Conservation (phyloP, 768 basidiomycete species). For the Agaricus bisporus region DNA sequence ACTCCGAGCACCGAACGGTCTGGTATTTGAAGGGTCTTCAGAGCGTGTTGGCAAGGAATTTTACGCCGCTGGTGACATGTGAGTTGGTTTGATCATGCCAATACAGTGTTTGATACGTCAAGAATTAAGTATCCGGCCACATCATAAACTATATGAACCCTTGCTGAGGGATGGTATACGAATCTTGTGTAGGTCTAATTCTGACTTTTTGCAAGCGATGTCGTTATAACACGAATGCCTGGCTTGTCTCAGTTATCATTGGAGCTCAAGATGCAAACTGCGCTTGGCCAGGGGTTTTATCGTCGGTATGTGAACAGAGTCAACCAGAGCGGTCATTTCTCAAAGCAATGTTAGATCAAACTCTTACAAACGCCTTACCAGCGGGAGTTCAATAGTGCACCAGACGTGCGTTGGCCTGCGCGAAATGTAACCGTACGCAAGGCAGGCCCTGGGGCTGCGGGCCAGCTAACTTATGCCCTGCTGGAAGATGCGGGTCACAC, state of each 20-base stretch:
- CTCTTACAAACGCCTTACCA: constrained; percentile 21
- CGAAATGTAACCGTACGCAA: constrained; percentile 20
- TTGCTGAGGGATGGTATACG: constrained; percentile 23
- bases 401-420: constrained; percentile 23
- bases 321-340: background rate
- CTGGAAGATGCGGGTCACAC: constrained; percentile 26
- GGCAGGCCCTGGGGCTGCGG: constrained; percentile 24
- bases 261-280: constrained; percentile 24
- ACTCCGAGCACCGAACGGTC: constrained; percentile 14
- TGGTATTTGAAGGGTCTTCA: constrained; percentile 14
- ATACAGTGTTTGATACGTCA: no score
- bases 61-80: constrained; percentile 16
- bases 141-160: constrained; percentile 19
- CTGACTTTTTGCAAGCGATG: background rate
- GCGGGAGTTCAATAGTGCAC: constrained; percentile 17
- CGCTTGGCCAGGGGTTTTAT: constrained; percentile 23
- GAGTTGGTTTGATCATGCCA: background rate
- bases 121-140: constrained; percentile 13
- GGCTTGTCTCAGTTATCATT: constrained; percentile 19
- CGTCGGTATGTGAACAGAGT: constrained; percentile 14
- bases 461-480: constrained; percentile 26
- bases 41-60: constrained; percentile 13
- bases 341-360: constrained; percentile 15
- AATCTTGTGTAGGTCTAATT: constrained; percentile 19
- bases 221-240: background rate